Base-by-base conservation (phyloP, 495 filamentous ascomycete species). In the Penicillium lividum region DNA sequence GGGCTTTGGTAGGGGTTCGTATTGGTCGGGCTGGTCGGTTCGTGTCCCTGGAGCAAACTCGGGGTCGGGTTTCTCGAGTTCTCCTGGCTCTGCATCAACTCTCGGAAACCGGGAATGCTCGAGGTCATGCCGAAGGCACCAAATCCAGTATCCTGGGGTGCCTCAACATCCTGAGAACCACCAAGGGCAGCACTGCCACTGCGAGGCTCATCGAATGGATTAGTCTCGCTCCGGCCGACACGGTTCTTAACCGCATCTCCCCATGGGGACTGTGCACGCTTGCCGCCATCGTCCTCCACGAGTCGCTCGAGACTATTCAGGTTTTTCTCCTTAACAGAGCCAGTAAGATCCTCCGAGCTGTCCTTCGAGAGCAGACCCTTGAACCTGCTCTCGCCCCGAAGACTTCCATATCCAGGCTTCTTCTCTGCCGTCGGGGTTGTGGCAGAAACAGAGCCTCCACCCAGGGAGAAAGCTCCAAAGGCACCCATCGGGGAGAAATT, bases 1-100 rank as follows among this genome's bases (percentile, higher is more conserved):
- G 94, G 95, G 70, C 93, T 98, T 61, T 90, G 89, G 66, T 93
- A 98, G n/a, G 94, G 95, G 71, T 98, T 98, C 1, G 94, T 98
- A 59, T 96, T 92, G 0, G 93, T 94, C 36, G 94, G 95, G 66
- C 95, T 98, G 59, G 89, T 82, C 7, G 87, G 87, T 60, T 92
- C 89, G 54, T 82, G 77, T 49, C 73, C 80, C 49, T 82, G 81
- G 53, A 78, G 73, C 42, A 80, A 74, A 51, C 77, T 80, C 45
- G 77, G 82, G 63, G 79, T 86, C 61, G 80, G 78, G 66, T 87
- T 83, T 36, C 82, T 77, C 11, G 80, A 82, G 48, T 77, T 77
- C 47, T 88, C 82, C 27, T 82, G 77, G 54, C 83, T 80, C 58
- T 80, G 82, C 68, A 84, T 78, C 62, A 83, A 72, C 46, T 88